phyloP scores from a whole-genome alignment of 495 filamentous ascomycete genomes.

The Beverwykella pulmonaria region DNA sequence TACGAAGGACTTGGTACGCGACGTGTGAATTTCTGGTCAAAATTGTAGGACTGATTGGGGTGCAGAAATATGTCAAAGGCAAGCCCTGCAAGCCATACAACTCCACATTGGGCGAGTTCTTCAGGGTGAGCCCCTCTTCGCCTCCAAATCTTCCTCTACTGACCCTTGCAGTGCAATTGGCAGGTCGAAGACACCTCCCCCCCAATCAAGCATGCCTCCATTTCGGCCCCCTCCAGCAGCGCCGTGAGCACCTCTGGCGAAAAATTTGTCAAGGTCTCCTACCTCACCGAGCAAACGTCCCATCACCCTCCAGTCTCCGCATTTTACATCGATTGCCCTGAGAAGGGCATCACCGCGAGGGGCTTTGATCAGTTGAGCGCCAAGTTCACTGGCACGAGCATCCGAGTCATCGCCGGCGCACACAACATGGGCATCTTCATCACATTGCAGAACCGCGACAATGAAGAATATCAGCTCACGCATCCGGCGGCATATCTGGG shows the following conservation, averaged over 20 bases:
- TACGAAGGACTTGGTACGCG: constrained; percentile 82
- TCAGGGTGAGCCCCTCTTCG: constrained; percentile 64
- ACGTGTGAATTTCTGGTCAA: not conserved
- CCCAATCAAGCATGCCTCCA: constrained; percentile 54
- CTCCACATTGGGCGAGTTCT: constrained; percentile 95
- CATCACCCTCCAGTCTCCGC: constrained; percentile 97
- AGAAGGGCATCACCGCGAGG: constrained; percentile 83
- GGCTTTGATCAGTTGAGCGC: constrained; percentile 95
- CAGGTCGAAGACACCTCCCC: constrained; percentile 72
- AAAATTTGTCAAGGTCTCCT: constrained; percentile 70
- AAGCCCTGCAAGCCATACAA: constrained; percentile 99
- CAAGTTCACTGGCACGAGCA: constrained; percentile 95
- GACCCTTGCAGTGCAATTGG: constrained; percentile 76
- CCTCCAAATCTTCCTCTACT: not conserved
- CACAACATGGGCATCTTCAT: constrained; percentile 97
- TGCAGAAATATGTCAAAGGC: constrained; percentile 92
- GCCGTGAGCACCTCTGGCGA: constrained; percentile 41
- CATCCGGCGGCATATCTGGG: constrained; percentile 93
- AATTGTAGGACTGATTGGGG: constrained; percentile 12
- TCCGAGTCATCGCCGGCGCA: constrained; percentile 85
- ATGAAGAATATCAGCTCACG: constrained; percentile 92
- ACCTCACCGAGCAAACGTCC: constrained; percentile 95
- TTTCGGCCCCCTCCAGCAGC: constrained; percentile 51
- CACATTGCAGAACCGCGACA: constrained; percentile 72
- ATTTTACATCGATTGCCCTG: constrained; percentile 90